Conservation (phyloP, 441 rosid species). For the Capsella rubella region DNA sequence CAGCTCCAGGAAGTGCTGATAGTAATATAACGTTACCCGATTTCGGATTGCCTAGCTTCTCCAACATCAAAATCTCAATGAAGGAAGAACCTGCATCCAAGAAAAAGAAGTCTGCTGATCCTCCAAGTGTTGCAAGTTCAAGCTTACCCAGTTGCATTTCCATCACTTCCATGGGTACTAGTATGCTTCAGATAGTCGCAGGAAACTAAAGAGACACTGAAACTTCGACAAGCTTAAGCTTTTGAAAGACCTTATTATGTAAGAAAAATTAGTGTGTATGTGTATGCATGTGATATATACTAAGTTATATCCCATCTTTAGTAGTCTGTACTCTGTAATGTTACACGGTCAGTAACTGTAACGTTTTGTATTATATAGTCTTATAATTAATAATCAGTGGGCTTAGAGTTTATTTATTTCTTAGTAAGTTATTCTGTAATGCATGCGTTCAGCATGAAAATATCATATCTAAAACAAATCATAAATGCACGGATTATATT, state of each 20-base stretch:
- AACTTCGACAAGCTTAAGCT: constrained; percentile 4
- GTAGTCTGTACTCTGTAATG: no score
- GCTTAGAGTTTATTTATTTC: no score
- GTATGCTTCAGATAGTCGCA: constrained; percentile 23
- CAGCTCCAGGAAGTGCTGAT: constrained; percentile 19
- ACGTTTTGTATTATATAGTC: no score
- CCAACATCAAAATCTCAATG: constrained; percentile 32
- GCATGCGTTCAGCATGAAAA: no score
- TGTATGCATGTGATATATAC: background rate
- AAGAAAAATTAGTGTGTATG: constrained; percentile 2
- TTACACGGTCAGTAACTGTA: no score
- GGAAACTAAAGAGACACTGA: constrained; percentile 19
- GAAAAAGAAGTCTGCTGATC: constrained; percentile 28
- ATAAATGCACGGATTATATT: no score
- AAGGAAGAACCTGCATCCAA: constrained; percentile 28
- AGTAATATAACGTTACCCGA: constrained; percentile 30
- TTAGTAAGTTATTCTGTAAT: no score
- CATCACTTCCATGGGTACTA: constrained; percentile 17
- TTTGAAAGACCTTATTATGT: constrained; percentile 4
- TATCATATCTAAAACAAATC: no score
- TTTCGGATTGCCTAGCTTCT: constrained; percentile 41
- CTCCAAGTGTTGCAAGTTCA: constrained; percentile 36
- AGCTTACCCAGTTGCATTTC: constrained; percentile 36
- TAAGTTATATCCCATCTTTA: no score
- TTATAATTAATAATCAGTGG: no score